A percentile compares a stretch with the other conserved stretches of the same genome.
Conservation (phyloP, 192 early-diverging fungal species). For the Jimgerdemannia flammicorona region DNA sequence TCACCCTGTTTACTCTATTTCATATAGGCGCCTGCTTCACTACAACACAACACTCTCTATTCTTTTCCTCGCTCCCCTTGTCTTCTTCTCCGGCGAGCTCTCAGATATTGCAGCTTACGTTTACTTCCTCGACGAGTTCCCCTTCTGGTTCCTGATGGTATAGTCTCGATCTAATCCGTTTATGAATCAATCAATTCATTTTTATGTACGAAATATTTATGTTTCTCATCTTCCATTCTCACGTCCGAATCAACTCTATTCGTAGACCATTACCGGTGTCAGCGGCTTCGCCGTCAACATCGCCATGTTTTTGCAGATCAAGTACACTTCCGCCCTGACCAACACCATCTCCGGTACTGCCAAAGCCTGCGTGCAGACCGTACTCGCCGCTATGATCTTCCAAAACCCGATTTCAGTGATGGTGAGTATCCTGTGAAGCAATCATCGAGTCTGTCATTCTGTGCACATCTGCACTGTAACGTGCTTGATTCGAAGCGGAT, state of each 20-base stretch:
- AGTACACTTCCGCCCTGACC: slow-evolving; percentile 63
- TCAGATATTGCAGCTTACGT: slow-evolving; percentile 39
- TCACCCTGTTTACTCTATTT: not conserved
- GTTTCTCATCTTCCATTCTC: not conserved
- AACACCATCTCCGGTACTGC: slow-evolving; percentile 70
- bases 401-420: slow-evolving; percentile 56
- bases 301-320: slow-evolving; percentile 69
- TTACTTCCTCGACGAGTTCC: slow-evolving; percentile 40
- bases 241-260: not conserved
- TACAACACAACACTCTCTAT: slow-evolving; percentile 65
- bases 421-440: slow-evolving; percentile 27
- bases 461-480: not conserved
- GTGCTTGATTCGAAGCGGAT: not conserved
- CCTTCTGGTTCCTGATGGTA: slow-evolving; percentile 61
- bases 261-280: slow-evolving; percentile 44
- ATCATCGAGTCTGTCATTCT: not conserved
- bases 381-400: slow-evolving; percentile 57
- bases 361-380: slow-evolving; percentile 63
- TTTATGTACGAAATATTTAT: not conserved
- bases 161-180: not conserved
- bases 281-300: slow-evolving; percentile 66
- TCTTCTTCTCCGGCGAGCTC: slow-evolving; percentile 56
- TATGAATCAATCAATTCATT: not conserved
- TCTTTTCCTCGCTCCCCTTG: slow-evolving; percentile 50
- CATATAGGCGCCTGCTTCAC: slow-evolving; percentile 53